Percentiles rank a stretch among this genome's conserved stretches.
Conservation (phyloP, 805 yeast genomes). For the Saccharomyces mikatae region DNA sequence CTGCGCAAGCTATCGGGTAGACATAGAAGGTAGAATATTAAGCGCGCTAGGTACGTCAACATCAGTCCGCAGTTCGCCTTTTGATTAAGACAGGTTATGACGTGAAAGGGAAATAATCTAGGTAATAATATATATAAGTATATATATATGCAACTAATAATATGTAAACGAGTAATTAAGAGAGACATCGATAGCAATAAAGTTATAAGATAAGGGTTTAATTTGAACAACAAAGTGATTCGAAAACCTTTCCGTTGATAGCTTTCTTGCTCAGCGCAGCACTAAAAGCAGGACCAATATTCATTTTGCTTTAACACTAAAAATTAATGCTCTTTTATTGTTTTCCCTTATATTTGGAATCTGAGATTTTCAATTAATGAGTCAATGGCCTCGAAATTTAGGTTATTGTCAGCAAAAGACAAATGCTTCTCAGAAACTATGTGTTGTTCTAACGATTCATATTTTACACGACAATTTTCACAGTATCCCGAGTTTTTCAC, state of each 20-base stretch:
- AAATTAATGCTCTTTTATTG: not conserved
- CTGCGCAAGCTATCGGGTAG: not conserved
- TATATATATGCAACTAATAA: not conserved
- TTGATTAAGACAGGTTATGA: not conserved
- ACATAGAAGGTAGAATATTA: not conserved
- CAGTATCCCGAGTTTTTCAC: constrained; percentile 64
- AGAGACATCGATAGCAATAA: not conserved
- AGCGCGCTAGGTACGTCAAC: not conserved
- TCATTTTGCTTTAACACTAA: not conserved
- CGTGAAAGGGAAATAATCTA: not conserved
- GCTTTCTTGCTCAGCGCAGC: not conserved
- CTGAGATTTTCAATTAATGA: constrained; percentile 44
- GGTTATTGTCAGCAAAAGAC: constrained; percentile 63
- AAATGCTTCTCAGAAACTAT: constrained; percentile 61
- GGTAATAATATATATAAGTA: not conserved
- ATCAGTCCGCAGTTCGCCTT: not conserved
- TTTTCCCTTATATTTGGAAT: constrained; percentile 18
- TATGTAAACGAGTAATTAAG: not conserved
- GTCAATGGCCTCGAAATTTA: constrained; percentile 73
- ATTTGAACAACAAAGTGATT: not conserved
- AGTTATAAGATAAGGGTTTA: not conserved
- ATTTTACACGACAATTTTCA: constrained; percentile 84
- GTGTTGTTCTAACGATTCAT: constrained; percentile 73
- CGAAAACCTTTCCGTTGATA: not conserved
- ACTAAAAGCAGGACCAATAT: not conserved